Conservation (phyloP, 2,329 filamentous ascomycete species). For the Sporothrix inflata region DNA sequence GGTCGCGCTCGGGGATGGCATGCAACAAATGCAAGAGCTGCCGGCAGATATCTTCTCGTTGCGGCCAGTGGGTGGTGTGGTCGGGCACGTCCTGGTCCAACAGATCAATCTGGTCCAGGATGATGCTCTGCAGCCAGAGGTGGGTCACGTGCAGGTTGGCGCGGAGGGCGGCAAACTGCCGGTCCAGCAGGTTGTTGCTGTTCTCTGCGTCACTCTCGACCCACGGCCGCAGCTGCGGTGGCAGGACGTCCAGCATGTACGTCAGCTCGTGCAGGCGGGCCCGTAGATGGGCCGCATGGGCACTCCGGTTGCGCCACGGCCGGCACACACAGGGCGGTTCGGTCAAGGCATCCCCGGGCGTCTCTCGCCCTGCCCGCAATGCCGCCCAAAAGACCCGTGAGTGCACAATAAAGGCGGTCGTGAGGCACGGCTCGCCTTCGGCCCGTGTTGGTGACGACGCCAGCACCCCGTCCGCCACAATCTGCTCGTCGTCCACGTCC, state of each 20-base stretch:
- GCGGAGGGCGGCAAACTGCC: constrained; percentile 38
- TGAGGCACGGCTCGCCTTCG: not conserved
- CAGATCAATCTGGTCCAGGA: constrained; percentile 43
- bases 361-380: not conserved
- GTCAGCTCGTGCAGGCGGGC: not conserved
- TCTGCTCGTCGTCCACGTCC: constrained; percentile 28
- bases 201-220: not conserved
- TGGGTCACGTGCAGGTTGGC: constrained; percentile 45
- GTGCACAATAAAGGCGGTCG: not conserved
- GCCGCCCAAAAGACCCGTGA: not conserved
- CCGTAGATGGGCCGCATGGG: not conserved
- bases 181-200: not conserved
- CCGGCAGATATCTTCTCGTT: constrained; percentile 44
- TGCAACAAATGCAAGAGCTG: constrained; percentile 44
- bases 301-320: not conserved
- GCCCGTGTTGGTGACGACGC: not conserved
- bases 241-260: constrained; percentile 7
- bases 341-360: not conserved
- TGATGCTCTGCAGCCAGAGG: constrained; percentile 44
- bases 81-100: not conserved
- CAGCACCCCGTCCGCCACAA: constrained; percentile 8
- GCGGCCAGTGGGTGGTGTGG: constrained; percentile 37
- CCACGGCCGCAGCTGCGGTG: not conserved
- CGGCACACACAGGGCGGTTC: not conserved
- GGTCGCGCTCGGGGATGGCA: constrained; percentile 39